Evolutionary conservation across 495 filamentous ascomycete species (phyloP).

Genomic region (Annulohypoxylon moriforme): DNA sequence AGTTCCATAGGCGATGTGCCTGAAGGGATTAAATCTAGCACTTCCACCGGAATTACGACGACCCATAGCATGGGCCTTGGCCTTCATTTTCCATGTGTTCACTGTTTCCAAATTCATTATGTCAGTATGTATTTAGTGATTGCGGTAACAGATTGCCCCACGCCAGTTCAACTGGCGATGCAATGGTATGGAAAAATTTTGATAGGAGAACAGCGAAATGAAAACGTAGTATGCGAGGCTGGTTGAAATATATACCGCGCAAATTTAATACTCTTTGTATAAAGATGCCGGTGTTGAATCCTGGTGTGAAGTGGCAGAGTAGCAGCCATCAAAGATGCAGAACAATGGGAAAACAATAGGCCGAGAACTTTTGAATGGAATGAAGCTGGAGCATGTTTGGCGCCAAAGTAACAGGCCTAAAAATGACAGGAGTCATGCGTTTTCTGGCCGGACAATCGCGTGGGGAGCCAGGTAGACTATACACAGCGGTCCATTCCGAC

Average conservation of each 20-base stretch:
- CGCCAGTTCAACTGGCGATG: conserved; percentile 2
- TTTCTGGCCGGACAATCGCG: neutral
- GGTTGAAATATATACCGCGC: neutral
- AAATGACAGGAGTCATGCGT: conserved; percentile 14
- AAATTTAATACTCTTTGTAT: conserved; percentile 24
- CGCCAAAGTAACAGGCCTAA: conserved; percentile 18
- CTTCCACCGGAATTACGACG: conserved; percentile 45
- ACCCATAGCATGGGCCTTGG: conserved; percentile 48
- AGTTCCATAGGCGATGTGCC: conserved; percentile 42
- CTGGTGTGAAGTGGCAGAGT: conserved; percentile 29
- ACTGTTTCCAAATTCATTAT: conserved; percentile 47
- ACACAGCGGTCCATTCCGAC: neutral
- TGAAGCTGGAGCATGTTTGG: conserved; percentile 26
- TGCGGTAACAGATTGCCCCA: neutral
- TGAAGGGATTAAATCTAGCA: conserved; percentile 50
- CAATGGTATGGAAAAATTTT: neutral
- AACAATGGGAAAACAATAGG: conserved; percentile 18
- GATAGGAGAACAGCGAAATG: neutral
- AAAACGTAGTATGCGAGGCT: neutral
- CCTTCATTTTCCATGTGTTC: conserved; percentile 50
- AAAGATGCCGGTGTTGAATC: neutral
- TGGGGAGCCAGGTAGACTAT: conserved; percentile 9
- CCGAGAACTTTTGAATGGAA: neutral
- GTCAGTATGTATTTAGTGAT: conserved; percentile 41
- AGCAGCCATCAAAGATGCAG: conserved; percentile 11